Conservation (phyloP, 176 grass and related monocot species). For the Elymus sibiricus region DNA sequence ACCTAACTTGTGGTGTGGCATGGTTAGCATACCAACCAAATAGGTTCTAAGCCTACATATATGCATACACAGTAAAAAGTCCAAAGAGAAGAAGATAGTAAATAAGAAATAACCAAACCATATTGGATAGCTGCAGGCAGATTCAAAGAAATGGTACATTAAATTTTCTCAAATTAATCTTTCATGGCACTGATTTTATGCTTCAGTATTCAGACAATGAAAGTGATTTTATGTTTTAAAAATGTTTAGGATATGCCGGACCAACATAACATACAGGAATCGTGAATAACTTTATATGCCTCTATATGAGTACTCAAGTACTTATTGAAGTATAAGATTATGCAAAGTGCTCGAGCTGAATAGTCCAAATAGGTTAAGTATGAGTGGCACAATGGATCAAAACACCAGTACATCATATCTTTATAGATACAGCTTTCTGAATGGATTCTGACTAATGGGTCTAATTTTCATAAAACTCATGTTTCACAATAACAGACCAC, state of each 20-base stretch:
- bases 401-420: background rate
- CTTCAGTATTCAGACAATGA: slow-evolving; percentile 1
- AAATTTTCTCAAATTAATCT: slow-evolving; percentile 1
- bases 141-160: background rate
- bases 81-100: background rate
- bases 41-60: background rate
- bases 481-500: slow-evolving; percentile 4
- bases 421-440: background rate
- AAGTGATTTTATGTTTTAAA: slow-evolving; percentile 4
- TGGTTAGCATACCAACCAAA: no score
- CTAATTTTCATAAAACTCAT: background rate
- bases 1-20: no score
- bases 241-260: background rate
- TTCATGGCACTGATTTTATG: slow-evolving; percentile 5
- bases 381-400: background rate
- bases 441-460: background rate
- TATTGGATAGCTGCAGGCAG: background rate
- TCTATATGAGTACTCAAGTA: background rate
- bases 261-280: background rate
- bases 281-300: background rate
- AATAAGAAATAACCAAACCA: slow-evolving; percentile 7
- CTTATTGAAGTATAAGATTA: slow-evolving; percentile 23
- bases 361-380: slow-evolving; percentile 16
- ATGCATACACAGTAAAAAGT: background rate
- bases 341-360: slow-evolving; percentile 18